phyloP scores from a whole-genome alignment of 805 yeast genomes.

The Candida hungchunana region DNA sequence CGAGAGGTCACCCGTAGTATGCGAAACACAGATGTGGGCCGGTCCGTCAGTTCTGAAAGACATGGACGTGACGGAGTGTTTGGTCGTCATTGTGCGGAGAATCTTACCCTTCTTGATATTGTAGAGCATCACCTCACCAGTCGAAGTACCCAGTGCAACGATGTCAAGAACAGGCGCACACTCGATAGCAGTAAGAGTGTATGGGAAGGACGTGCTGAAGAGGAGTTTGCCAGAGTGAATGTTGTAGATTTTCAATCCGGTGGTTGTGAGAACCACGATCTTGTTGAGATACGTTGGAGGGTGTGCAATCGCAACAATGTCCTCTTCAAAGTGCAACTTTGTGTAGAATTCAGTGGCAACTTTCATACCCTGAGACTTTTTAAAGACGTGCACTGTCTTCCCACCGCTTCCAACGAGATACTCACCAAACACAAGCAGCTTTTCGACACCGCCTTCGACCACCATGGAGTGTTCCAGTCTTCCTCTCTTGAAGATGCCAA shows the following conservation, averaged over 20 bases:
- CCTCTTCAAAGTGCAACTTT: constrained; percentile 60
- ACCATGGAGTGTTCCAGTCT: constrained; percentile 41
- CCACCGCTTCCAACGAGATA: constrained; percentile 57
- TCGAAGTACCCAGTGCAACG: constrained; percentile 68
- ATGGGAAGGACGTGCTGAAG: constrained; percentile 49
- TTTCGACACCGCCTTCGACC: constrained; percentile 38
- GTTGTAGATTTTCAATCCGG: constrained; percentile 60
- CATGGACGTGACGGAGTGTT: constrained; percentile 45
- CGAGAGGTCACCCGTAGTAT: constrained; percentile 74
- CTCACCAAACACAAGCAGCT: constrained; percentile 70
- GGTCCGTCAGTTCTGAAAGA: constrained; percentile 92
- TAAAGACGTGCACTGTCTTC: constrained; percentile 49
- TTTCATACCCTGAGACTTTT: constrained; percentile 41
- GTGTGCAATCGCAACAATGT: constrained; percentile 65
- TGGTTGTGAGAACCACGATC: constrained; percentile 73
- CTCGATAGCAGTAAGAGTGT: constrained; percentile 65
- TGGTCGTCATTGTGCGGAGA: constrained; percentile 44
- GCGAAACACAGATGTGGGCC: constrained; percentile 76
- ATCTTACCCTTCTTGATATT: constrained; percentile 63
- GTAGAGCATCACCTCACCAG: constrained; percentile 62
- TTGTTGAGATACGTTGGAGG: constrained; percentile 92
- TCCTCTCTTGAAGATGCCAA: constrained; percentile 85
- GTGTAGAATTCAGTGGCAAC: constrained; percentile 64
- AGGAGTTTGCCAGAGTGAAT: constrained; percentile 72
- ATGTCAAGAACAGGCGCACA: constrained; percentile 85